Evolutionary conservation across 108 stramenopile genomes (phyloP).

Genomic region (Nannochloropsis oceanica): DNA sequence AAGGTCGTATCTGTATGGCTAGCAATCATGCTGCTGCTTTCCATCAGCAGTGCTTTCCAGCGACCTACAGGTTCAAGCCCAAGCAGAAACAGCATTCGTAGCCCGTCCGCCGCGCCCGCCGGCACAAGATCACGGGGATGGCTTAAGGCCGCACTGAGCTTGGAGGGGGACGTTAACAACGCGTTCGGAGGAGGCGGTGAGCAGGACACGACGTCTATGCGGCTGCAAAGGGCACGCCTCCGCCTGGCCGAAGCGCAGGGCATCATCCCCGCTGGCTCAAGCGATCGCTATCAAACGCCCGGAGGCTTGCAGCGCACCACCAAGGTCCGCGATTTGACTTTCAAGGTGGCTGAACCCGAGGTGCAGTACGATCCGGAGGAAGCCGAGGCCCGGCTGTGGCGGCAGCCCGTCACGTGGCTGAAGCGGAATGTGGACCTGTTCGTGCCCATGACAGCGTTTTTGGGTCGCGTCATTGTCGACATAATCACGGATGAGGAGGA

Average conservation of each 20-base stretch:
- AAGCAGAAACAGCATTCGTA: too few relatives aligned
- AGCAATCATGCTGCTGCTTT: too few relatives aligned
- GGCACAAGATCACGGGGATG: neutral
- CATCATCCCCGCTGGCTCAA: neutral
- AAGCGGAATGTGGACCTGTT: slow-evolving; percentile 81
- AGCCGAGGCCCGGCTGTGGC: slow-evolving; percentile 57
- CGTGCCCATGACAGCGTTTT: slow-evolving; percentile 68
- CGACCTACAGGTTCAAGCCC: too few relatives aligned
- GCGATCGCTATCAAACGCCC: neutral
- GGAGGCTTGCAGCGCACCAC: neutral
- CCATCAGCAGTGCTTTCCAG: too few relatives aligned
- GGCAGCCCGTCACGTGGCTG: slow-evolving; percentile 75
- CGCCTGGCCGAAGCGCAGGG: slow-evolving; percentile 6
- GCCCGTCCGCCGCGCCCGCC: too few relatives aligned
- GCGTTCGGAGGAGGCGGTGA: neutral
- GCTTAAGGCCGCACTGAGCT: neutral
- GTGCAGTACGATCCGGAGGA: slow-evolving; percentile 65
- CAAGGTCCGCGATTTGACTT: neutral
- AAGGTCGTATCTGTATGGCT: too few relatives aligned
- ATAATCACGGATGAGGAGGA: slow-evolving; percentile 40
- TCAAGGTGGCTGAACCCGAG: slow-evolving; percentile 62
- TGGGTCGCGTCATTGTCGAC: slow-evolving; percentile 53
- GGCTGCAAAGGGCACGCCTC: neutral
- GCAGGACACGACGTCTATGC: neutral
- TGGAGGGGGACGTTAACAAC: neutral